Evolutionary conservation across 768 basidiomycete genomes (phyloP).

Genomic region (Paxillus involutus): DNA sequence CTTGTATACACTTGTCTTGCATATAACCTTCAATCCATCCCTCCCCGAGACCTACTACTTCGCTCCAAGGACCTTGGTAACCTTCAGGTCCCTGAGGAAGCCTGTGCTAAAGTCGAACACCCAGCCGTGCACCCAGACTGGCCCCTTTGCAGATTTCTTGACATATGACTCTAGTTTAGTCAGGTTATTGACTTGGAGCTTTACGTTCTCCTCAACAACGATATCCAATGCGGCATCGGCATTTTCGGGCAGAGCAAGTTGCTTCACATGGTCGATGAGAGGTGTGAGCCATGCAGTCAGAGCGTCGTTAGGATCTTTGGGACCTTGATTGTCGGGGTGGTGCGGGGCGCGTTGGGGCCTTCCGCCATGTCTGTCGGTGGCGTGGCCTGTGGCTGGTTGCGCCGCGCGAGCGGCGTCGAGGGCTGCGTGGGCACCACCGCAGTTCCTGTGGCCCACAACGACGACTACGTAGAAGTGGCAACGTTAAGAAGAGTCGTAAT

Average conservation of each 20-base stretch:
- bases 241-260: conserved; percentile 34
- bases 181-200: conserved; percentile 49
- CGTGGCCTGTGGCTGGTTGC: conserved; percentile 20
- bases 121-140: conserved; percentile 72
- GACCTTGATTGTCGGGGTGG: conserved; percentile 14
- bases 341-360: neutral
- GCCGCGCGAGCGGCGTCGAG: too few species aligned
- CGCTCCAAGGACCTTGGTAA: conserved; percentile 39
- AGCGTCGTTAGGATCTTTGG: conserved; percentile 41
- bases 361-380: conserved; percentile 14
- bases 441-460: conserved; percentile 80
- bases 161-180: conserved; percentile 39
- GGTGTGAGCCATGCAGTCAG: conserved; percentile 73
- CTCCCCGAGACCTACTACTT: too few species aligned
- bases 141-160: conserved; percentile 37
- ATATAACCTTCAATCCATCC: neutral
- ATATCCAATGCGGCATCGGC: conserved; percentile 29
- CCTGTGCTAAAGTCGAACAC: conserved; percentile 66
- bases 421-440: conserved; percentile 58
- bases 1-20: neutral
- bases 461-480: conserved; percentile 52
- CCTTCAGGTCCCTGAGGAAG: conserved; percentile 52
- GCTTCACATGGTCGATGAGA: conserved; percentile 51
- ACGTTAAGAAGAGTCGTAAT: conserved; percentile 19
- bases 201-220: conserved; percentile 58